These are phyloP conservation scores for Loxodes magnus DNA, from an alignment of 73 alveolate species.

Conservation along the genomic window DNA sequence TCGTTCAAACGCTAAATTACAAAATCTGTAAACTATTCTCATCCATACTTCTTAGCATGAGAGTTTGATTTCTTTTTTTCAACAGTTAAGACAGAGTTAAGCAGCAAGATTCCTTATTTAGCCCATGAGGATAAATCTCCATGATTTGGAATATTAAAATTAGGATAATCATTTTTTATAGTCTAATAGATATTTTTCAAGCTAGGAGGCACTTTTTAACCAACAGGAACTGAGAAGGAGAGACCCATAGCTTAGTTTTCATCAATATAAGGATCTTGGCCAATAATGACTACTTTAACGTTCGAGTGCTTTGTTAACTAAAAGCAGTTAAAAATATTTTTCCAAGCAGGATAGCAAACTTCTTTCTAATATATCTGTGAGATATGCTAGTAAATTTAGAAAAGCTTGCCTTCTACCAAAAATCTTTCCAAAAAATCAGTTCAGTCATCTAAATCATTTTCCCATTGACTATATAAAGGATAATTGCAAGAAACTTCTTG, in stretches of 20 bases:
- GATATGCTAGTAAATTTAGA: too few species aligned
- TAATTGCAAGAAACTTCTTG: too few species aligned
- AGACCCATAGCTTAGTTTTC: constrained; percentile 93
- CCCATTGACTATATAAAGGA: too few species aligned
- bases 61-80: constrained; percentile 64
- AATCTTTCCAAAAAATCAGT: too few species aligned
- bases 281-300: constrained; percentile 81
- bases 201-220: constrained; percentile 72
- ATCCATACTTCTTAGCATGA: constrained; percentile 84
- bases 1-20: constrained; percentile 66
- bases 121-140: constrained; percentile 95
- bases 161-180: constrained; percentile 58
- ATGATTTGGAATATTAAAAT: constrained; percentile 56
- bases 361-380: constrained; percentile 44
- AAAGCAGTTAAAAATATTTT: constrained; percentile 74
- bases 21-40: constrained; percentile 81
- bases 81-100: constrained; percentile 86
- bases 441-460: too few species aligned
- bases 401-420: too few species aligned
- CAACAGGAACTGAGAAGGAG: constrained; percentile 73
- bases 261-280: constrained; percentile 90
- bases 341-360: constrained; percentile 70
- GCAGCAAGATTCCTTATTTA: constrained; percentile 75
- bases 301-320: constrained; percentile 47
- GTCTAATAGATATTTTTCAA: constrained; percentile 71